Conservation (phyloP, 176 grass and related monocot genomes). For the Microstegium vimineum region DNA sequence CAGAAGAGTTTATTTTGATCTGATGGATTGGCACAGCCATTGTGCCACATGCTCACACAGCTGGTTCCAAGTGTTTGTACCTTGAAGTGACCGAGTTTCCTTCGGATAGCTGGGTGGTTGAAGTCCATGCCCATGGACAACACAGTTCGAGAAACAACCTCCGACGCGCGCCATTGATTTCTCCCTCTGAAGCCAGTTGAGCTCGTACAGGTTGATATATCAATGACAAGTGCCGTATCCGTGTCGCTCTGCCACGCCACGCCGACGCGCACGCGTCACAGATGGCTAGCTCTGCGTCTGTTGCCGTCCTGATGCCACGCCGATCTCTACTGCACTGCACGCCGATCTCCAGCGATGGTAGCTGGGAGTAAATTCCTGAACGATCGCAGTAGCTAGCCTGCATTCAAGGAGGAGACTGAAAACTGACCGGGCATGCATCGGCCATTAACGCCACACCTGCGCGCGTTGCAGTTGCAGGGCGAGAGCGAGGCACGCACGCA, state of each 20-base stretch:
- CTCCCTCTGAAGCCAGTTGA: background rate
- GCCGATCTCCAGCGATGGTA: conserved; percentile 13
- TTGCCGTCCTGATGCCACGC: background rate
- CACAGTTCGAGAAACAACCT: conserved; percentile 1
- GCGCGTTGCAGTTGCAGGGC: background rate
- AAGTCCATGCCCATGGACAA: background rate
- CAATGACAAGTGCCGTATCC: conserved; percentile 4
- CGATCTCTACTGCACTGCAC: background rate
- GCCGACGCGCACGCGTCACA: background rate
- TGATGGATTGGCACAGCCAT: too few species aligned
- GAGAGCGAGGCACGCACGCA: conserved; percentile 15
- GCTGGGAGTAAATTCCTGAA: conserved; percentile 21
- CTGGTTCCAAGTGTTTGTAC: background rate
- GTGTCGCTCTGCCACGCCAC: background rate
- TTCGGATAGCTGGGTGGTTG: background rate
- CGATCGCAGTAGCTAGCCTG: background rate
- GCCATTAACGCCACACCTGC: background rate
- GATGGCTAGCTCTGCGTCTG: conserved; percentile 8
- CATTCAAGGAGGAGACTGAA: background rate
- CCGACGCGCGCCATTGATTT: background rate
- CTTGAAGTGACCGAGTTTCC: background rate
- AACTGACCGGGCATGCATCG: too few species aligned
- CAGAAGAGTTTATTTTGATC: background rate
- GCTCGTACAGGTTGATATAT: background rate
- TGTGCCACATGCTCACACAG: background rate